A percentile compares a stretch with the other conserved stretches of the same genome.
These are phyloP conservation scores for Acanthamoeba royreba DNA, from an alignment of 208 protist species.

Conservation along the genomic window DNA sequence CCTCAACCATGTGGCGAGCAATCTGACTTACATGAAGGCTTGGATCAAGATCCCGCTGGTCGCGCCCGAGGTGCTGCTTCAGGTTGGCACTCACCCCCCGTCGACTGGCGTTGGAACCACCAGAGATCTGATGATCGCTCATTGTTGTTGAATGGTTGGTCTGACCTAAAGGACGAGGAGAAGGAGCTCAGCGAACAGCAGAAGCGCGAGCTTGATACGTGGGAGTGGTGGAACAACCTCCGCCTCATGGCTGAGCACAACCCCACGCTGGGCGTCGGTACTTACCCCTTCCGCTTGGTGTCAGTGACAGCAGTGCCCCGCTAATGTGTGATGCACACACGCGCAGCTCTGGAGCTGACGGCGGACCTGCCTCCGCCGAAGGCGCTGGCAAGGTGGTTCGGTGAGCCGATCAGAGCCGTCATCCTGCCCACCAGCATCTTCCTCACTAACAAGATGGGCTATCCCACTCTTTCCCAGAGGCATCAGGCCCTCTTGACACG, in stretches of 20 bases:
- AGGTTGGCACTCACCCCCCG: too few relatives aligned
- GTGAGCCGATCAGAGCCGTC: constrained; percentile 79
- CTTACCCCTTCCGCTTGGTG: not conserved
- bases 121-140: too few relatives aligned
- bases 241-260: constrained; percentile 75
- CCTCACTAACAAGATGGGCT: constrained; percentile 75
- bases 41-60: constrained; percentile 72
- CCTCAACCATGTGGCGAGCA: constrained; percentile 56
- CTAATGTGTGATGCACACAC: too few relatives aligned
- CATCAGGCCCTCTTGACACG: constrained; percentile 75
- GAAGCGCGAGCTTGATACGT: constrained; percentile 55
- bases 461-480: constrained; percentile 74
- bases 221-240: constrained; percentile 82
- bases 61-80: not conserved
- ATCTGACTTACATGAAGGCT: constrained; percentile 41
- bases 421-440: constrained; percentile 81
- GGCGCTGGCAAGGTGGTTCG: constrained; percentile 74
- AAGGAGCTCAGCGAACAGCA: not conserved
- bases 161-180: constrained; percentile 46
- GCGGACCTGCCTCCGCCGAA: constrained; percentile 68
- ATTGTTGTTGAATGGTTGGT: too few relatives aligned
- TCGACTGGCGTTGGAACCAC: too few relatives aligned
- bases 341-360: constrained; percentile 77
- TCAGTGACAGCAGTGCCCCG: too few relatives aligned
- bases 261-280: constrained; percentile 58